These are phyloP conservation scores for Triticum urartu DNA, from an alignment of 176 grass and related monocot genomes.

Conservation along the genomic window DNA sequence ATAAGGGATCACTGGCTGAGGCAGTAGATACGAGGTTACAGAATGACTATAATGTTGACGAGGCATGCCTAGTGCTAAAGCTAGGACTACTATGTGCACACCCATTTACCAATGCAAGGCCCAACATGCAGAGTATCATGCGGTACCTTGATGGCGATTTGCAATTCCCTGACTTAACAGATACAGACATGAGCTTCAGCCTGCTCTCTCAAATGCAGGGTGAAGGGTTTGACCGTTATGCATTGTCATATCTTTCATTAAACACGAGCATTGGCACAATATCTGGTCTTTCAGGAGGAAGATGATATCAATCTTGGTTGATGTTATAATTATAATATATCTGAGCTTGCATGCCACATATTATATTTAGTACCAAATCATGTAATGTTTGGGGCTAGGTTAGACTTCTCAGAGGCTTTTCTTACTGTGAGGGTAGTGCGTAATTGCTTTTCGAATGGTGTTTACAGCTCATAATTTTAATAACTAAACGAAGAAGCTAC, in stretches of 20 bases:
- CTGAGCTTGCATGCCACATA: not conserved
- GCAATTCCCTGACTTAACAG: constrained; percentile 14
- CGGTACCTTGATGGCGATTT: constrained; percentile 35
- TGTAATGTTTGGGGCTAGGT: not conserved
- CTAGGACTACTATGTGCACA: constrained; percentile 50
- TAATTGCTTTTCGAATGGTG: not conserved
- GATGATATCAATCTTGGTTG: not conserved
- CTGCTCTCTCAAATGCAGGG: not conserved
- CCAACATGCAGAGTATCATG: constrained; percentile 39
- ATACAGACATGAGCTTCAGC: constrained; percentile 15
- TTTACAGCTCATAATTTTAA: not conserved
- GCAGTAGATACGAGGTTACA: constrained; percentile 29
- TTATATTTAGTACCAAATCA: not conserved
- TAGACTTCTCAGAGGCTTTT: not conserved
- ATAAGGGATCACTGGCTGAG: not conserved
- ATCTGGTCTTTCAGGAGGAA: not conserved
- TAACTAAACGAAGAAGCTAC: not conserved
- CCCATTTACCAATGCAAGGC: constrained; percentile 24
- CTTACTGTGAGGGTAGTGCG: not conserved
- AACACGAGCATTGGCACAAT: not conserved
- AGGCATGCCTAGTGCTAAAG: constrained; percentile 48
- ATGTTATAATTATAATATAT: not conserved
- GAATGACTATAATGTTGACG: constrained; percentile 23
- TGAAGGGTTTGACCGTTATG: constrained; percentile 1
- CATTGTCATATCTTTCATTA: not conserved